Evolutionary conservation across 805 yeast genomes (phyloP).

Genomic region (Cyberlindnera xishuangbannaensis): DNA sequence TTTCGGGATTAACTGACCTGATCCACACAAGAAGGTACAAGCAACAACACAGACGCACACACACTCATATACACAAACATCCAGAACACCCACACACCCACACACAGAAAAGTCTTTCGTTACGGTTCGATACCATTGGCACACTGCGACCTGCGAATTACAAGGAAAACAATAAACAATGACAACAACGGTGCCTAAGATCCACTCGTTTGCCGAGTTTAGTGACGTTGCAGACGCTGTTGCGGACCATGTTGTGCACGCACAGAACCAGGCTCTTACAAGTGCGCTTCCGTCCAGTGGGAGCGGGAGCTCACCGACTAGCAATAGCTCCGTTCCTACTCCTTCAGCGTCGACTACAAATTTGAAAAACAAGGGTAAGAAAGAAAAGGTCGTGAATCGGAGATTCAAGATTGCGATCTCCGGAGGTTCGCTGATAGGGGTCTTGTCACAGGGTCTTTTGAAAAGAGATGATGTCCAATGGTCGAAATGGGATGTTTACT

Average conservation of each 20-base stretch:
- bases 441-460: constrained; percentile 79
- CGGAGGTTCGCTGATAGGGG: constrained; percentile 89
- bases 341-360: constrained; percentile 13
- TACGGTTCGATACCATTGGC: no score
- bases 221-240: constrained; percentile 93
- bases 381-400: constrained; percentile 36
- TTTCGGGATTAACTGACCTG: no score
- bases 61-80: no score
- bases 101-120: no score
- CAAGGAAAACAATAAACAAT: no score
- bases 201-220: constrained; percentile 88
- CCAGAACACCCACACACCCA: no score
- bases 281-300: constrained; percentile 8
- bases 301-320: constrained; percentile 15
- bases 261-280: constrained; percentile 57
- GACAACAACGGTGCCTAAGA: constrained; percentile 92
- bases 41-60: no score
- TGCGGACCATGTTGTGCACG: constrained; percentile 87
- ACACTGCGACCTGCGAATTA: no score
- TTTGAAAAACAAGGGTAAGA: constrained; percentile 11
- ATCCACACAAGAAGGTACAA: no score
- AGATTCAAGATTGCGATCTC: constrained; percentile 87
- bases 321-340: constrained; percentile 13
- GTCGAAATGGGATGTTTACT: constrained; percentile 93
- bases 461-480: constrained; percentile 74